Conservation (phyloP, 331 rosid genomes). For the Erythrophleum ivorense region DNA sequence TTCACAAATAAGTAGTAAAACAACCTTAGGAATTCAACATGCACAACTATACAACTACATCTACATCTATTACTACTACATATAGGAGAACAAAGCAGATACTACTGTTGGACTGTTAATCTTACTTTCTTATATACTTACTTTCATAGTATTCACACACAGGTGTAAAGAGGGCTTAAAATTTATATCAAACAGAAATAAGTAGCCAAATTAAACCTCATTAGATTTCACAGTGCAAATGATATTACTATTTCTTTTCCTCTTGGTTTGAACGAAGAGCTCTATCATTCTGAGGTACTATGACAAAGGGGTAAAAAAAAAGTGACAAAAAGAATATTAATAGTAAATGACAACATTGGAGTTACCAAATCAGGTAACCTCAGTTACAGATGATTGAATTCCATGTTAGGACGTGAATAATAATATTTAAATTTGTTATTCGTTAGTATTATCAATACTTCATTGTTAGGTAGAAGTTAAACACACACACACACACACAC, state of each 20-base stretch:
- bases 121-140: not conserved
- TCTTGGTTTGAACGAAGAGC: not conserved
- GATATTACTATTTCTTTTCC: not conserved
- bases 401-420: not conserved
- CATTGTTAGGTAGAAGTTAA: not conserved
- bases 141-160: not conserved
- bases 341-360: not conserved
- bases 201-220: not conserved
- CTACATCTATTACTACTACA: not conserved
- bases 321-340: not conserved
- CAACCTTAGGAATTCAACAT: not conserved
- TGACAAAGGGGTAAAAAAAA: not conserved
- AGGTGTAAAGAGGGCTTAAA: not conserved
- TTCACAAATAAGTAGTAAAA: slow-evolving; percentile 1
- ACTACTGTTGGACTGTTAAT: not conserved
- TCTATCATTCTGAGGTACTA: not conserved
- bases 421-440: not conserved
- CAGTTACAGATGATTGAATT: not conserved
- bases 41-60: not conserved
- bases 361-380: not conserved
- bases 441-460: not conserved
- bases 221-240: not conserved
- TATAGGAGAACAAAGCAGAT: not conserved
- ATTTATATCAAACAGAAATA: not conserved
- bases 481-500: no score